Base-by-base conservation (phyloP, 2,329 filamentous ascomycete genomes). In the Teratosphaeriaceae sp. region DNA sequence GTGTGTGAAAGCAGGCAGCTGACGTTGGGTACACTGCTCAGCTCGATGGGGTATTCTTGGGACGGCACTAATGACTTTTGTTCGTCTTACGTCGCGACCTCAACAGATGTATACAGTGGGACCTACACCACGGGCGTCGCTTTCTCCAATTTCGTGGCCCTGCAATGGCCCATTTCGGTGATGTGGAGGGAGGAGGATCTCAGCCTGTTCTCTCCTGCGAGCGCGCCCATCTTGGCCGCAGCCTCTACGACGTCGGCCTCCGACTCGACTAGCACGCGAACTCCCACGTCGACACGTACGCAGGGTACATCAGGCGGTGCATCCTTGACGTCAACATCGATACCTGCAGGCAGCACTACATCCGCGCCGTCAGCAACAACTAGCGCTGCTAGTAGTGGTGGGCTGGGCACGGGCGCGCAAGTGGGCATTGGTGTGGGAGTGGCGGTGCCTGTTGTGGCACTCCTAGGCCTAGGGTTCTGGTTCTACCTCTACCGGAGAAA, bases 161-260 rank as follows among this genome's bases (percentile, higher is more conserved):
- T 42, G 19, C 39, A 42, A 35, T 42, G 39, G 39, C 39, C 39
- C n/a, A 42, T 42, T 21, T 42, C 39, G 20, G 39, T 42, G 5
- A 18, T 18, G 21, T 42, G 39, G 39, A 15, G n/a, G 18, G 24
- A 21, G 8, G 27, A 4, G 16, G 39, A 42, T 16, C 39, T 42
- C 4, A 26, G n/a, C 20, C 6, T 3, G 3, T 42, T 42, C 21
- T 5, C 27, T 3, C 39, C 39, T 8, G 27, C 39, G 16, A 42
- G 39, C 20, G 39, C 39, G 8, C 39, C 39, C 4, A 26, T 42
- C 13, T 20, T 42, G 4, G 29, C 3, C 6, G 27, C 27, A 21
- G 21, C 39, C 9, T 20, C 21, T 6, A 42, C 39, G 7, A 5
- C 27, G 5, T 9, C 13, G 3, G 19, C 27, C n/a, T n/a, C n/a